Base-by-base conservation (phyloP, 2,329 filamentous ascomycete genomes). In the Metarhizium robertsii region DNA sequence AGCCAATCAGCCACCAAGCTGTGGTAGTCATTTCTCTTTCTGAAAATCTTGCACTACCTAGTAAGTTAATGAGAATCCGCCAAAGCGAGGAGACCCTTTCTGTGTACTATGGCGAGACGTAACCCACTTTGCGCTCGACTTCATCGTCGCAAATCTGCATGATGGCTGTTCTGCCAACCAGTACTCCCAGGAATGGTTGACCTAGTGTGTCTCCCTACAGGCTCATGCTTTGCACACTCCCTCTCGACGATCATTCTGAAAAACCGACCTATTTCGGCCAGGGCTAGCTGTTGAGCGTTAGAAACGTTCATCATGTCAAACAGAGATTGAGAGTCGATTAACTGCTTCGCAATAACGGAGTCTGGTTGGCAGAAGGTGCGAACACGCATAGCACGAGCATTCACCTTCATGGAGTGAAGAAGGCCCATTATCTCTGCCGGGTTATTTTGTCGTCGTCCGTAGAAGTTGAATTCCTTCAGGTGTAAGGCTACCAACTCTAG, bases 301-400 rank as follows among this genome's bases (percentile, higher is more conserved):
- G 71, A 63, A 29, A 71, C 73, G 13, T 77, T 77, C 4, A 83
- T 65, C 18, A 81, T 66, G 57, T 76, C 73, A 58, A 81, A 73
- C 2, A 83, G 65, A 8, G 71, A 72, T 67, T 79, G 77, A 0
- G 76, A 63, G 59, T 84, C 80, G 2, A 79, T 66, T 6, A 84
- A 67, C 63, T 83, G 79, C 70, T 82, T 83, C 4, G 78, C 78
- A 54, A 83, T 73, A 29, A 80, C 79, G 0, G 76, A 72, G 62
- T 84, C 81, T 0, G 80, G 80, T 60, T 82, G 77, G 64, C 80
- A 83, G 59, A 77, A 80, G 0, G 79, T 83, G 43, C 78, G 75
- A 42, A 83, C 64, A 25, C 76, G 70, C 67, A 84, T 76, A 8
- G 69, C 71, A 42, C 79, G 72, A 1, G 80, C 77, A 60, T 83